Base-by-base conservation (phyloP, 2,329 filamentous ascomycete species). In the Chrysoporthe deuterocubensis region DNA sequence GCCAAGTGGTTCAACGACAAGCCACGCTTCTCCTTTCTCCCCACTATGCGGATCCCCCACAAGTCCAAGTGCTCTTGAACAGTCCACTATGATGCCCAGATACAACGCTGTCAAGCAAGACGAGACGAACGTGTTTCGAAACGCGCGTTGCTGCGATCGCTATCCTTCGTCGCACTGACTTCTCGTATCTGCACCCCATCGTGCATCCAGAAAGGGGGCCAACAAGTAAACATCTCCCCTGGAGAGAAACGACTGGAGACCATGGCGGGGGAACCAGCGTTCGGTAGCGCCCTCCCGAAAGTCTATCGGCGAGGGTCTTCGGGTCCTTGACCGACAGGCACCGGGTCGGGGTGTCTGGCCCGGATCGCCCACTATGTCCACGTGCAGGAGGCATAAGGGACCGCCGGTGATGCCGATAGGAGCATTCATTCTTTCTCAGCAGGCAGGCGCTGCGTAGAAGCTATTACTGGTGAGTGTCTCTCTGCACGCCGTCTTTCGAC, bases 81-180 rank as follows among this genome's bases (percentile, higher is more conserved):
- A n/a, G 46, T 11, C 46, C 46, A 26, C 54, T 9, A n/a, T n/a
- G 32, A n/a, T 40, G 34, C 34, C 18, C 3, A 34, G 3, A 2
- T 4, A 26, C 18, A 57, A 21, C 16, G 16, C 18, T 40, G 34
- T 18, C 18, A 14, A 40, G 32, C 54, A 57, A 56, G 32, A 40
- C 54, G 54, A 40, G 54, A 57, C 54, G 16, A 40, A 57, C 34
- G 18, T 57, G 54, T 57, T 57, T 57, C 54, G 34, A 57, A 57
- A 57, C 54, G 32, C 54, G 54, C 54, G 32, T 40, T 21, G 32
- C 16, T 40, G 34, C 16, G 7, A 40, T 40, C 6, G 14, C 14
- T 32, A 1, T 34, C 32, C 7, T 57, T 40, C 48, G n/a, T 21
- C 11, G 32, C 16, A 57, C 34, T 57, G 16, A 57, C 16, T 37